These are phyloP conservation scores for Chionographis japonica DNA, from an alignment of 106 monocot species.

Conservation along the genomic window DNA sequence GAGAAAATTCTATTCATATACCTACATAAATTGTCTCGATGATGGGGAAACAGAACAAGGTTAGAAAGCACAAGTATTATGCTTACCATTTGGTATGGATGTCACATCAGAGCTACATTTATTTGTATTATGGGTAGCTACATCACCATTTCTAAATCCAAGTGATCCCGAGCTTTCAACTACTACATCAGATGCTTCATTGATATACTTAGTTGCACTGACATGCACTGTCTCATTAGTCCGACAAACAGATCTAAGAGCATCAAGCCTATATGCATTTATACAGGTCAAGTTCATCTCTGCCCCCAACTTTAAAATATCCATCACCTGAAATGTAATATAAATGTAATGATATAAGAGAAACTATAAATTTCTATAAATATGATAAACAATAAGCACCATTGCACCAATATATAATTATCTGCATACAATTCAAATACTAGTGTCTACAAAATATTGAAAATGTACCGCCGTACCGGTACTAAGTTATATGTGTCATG, in stretches of 20 bases:
- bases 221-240: conserved; percentile 7
- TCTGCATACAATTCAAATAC: too few species aligned
- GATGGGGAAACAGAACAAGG: background rate
- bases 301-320: conserved; percentile 61
- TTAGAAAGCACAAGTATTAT: background rate
- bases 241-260: conserved; percentile 65
- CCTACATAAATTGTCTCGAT: too few species aligned
- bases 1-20: too few species aligned
- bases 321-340: conserved; percentile 72
- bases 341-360: background rate
- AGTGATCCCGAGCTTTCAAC: conserved; percentile 5
- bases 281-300: conserved; percentile 97
- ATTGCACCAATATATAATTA: too few species aligned
- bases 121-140: background rate
- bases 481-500: too few species aligned
- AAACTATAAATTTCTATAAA: background rate
- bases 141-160: background rate
- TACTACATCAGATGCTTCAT: conserved; percentile 8
- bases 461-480: too few species aligned
- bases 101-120: conserved; percentile 9
- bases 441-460: too few species aligned
- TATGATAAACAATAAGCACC: background rate
- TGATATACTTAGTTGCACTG: background rate
- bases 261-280: conserved; percentile 80
- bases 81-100: conserved; percentile 26